Evolutionary conservation across 352 stramenopile genomes (phyloP).

Genomic region (Blastocystis sp.): DNA sequence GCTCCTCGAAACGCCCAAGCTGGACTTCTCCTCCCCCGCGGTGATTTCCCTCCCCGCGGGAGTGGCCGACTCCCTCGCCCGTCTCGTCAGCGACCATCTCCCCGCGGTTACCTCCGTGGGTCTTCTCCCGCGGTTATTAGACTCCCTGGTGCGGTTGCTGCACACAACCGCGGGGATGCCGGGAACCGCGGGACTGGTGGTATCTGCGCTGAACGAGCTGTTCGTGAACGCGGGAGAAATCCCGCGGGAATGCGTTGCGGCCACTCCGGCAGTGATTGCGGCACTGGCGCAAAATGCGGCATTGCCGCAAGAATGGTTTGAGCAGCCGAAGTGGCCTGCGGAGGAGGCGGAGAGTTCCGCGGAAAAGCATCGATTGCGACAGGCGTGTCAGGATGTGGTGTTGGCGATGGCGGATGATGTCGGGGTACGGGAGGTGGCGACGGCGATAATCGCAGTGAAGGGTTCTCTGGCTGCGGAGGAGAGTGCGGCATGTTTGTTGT

Average conservation of each 20-base stretch:
- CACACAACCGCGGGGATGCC: no score
- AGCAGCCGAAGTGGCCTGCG: no score
- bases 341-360: no score
- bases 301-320: not conserved
- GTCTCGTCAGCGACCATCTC: conserved; percentile 11
- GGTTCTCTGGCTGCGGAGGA: not conserved
- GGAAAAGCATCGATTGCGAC: not conserved
- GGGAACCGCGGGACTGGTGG: no score
- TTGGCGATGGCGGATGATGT: not conserved
- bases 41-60: not conserved
- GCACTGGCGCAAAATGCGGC: not conserved
- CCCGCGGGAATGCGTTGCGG: not conserved
- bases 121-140: not conserved
- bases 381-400: not conserved
- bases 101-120: not conserved
- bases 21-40: not conserved
- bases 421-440: not conserved
- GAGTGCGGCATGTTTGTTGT: not conserved
- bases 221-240: not conserved
- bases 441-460: not conserved
- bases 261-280: not conserved
- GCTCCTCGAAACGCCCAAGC: not conserved
- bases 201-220: conserved; percentile 1
- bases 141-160: no score
- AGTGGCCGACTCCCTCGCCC: not conserved